Percentiles rank a stretch among this genome's conserved stretches.
Conservation (phyloP, 805 yeast species). For the Lipomyces sp. region DNA sequence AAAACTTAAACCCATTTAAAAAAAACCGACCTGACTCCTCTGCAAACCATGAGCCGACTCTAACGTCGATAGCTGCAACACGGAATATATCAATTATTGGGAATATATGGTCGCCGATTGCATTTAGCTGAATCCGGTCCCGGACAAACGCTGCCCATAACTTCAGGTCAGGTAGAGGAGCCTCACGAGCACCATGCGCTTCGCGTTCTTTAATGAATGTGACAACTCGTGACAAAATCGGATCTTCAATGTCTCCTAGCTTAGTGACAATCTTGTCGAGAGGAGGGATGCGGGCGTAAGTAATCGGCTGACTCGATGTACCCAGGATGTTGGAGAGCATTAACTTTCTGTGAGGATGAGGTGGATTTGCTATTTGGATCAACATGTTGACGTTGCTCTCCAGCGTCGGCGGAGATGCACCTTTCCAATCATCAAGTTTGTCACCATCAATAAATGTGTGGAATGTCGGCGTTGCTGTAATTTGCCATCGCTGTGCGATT, state of each 20-base stretch:
- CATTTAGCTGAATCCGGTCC: background rate
- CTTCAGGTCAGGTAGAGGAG: constrained; percentile 30
- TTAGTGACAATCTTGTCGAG: constrained; percentile 31
- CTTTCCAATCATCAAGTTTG: constrained; percentile 39
- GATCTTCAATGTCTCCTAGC: constrained; percentile 15
- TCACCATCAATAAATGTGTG: constrained; percentile 35
- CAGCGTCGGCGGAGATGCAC: constrained; percentile 37
- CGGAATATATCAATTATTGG: constrained; percentile 39
- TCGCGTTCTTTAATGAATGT: constrained; percentile 28
- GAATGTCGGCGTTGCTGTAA: constrained; percentile 41
- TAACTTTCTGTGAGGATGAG: constrained; percentile 34
- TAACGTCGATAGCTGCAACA: constrained; percentile 37
- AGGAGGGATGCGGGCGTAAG: constrained; percentile 37
- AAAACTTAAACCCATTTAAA: background rate
- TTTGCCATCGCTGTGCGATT: constrained; percentile 29
- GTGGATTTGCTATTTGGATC: constrained; percentile 33
- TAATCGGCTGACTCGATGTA: constrained; percentile 24
- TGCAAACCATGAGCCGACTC: constrained; percentile 40
- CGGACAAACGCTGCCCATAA: constrained; percentile 27
- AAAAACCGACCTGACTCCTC: constrained; percentile 30
- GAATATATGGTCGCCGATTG: constrained; percentile 26
- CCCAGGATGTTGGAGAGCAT: constrained; percentile 27
- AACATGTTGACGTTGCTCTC: constrained; percentile 35
- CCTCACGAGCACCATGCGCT: constrained; percentile 27
- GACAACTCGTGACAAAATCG: constrained; percentile 18